Percentiles rank a stretch among this genome's conserved stretches.
These are phyloP conservation scores for Nicotiana knightiana DNA, from an alignment of 257 asterid species.

Conservation along the genomic window DNA sequence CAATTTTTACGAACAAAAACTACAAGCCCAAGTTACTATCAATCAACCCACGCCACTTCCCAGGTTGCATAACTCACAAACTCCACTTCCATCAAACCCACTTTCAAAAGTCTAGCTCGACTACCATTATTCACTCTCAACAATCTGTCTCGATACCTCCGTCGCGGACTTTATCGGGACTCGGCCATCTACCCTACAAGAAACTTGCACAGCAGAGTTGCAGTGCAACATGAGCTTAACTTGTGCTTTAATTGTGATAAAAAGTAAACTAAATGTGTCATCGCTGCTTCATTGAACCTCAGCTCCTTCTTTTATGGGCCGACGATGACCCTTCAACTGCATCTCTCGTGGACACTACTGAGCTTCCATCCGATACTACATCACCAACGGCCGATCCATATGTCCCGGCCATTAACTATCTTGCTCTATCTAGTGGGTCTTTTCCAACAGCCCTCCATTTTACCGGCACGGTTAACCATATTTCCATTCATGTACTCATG, in stretches of 20 bases:
- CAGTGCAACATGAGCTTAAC: not conserved
- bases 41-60: no score
- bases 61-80: no score
- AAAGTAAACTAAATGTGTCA: not conserved
- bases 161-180: not conserved
- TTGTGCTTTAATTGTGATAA: not conserved
- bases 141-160: no score
- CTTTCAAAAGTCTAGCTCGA: no score
- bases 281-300: not conserved
- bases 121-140: no score
- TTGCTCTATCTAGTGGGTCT: not conserved
- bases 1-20: no score
- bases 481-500: not conserved
- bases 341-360: not conserved
- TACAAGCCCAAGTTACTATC: no score
- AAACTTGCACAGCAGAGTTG: not conserved
- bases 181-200: no score
- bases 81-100: no score
- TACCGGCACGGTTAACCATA: not conserved
- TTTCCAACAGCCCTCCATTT: not conserved
- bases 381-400: no score
- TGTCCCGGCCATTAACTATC: not conserved
- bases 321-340: not conserved
- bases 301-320: not conserved
- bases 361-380: no score